Evolutionary conservation across 2,329 filamentous ascomycete genomes (phyloP).

Genomic region (Diaporthe longicolla): DNA sequence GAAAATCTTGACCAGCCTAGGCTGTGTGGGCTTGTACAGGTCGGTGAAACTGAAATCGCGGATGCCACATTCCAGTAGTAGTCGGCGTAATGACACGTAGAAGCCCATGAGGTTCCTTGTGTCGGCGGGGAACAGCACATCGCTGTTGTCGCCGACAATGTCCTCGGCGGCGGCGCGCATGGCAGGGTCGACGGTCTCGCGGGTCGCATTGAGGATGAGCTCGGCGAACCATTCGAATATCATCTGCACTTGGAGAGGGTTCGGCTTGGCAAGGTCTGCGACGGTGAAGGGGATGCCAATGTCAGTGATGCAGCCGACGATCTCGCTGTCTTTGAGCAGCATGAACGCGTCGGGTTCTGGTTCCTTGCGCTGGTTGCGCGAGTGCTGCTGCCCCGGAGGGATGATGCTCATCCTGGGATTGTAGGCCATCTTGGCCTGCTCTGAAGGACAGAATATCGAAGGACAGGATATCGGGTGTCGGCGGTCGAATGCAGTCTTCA

Average conservation of each 20-base stretch:
- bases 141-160: constrained; percentile 84
- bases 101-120: constrained; percentile 97
- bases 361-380: constrained; percentile 67
- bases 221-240: constrained; percentile 99
- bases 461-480: too few species aligned
- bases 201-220: constrained; percentile 91
- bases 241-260: constrained; percentile 94
- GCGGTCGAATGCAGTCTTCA: background rate
- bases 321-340: constrained; percentile 79
- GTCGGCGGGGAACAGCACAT: constrained; percentile 84
- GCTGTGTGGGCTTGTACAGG: constrained; percentile 90
- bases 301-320: constrained; percentile 96
- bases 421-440: constrained; percentile 64
- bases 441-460: background rate
- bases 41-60: constrained; percentile 95
- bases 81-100: constrained; percentile 84
- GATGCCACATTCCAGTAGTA: constrained; percentile 91
- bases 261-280: constrained; percentile 92
- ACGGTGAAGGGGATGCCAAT: constrained; percentile 92
- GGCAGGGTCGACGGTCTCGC: constrained; percentile 92
- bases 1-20: constrained; percentile 93
- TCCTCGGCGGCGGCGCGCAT: constrained; percentile 95
- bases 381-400: constrained; percentile 65
- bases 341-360: constrained; percentile 73
- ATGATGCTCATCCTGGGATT: constrained; percentile 74